These are phyloP conservation scores for Meripilus lineatus DNA, from an alignment of 1,284 basidiomycete species.

Conservation along the genomic window DNA sequence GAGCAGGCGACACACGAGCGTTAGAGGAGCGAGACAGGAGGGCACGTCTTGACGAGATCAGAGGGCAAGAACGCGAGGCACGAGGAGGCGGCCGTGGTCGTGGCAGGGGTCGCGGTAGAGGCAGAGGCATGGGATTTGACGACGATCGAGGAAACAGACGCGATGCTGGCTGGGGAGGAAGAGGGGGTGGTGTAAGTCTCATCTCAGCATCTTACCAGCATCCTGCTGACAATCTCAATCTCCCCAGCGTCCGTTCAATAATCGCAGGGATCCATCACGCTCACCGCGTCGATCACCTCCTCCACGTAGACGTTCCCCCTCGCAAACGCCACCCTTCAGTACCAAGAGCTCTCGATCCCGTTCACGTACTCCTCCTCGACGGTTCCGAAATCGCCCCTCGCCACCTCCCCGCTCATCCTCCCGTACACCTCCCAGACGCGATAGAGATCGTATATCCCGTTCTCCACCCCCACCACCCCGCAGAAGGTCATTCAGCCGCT, in stretches of 20 bases:
- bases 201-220: conserved; percentile 7
- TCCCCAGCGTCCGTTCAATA: conserved; percentile 22
- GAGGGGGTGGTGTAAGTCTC: conserved; percentile 33
- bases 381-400: not conserved
- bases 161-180: conserved; percentile 26
- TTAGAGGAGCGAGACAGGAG: conserved; percentile 71
- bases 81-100: conserved; percentile 41
- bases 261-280: conserved; percentile 20
- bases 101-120: conserved; percentile 30
- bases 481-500: conserved; percentile 17
- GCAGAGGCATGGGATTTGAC: conserved; percentile 24
- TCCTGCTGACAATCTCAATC: conserved; percentile 21
- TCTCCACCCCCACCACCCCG: conserved; percentile 18
- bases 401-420: conserved; percentile 14
- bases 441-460: conserved; percentile 10
- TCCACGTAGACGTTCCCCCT: conserved; percentile 30
- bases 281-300: conserved; percentile 21
- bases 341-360: conserved; percentile 19
- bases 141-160: conserved; percentile 24
- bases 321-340: conserved; percentile 21
- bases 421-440: conserved; percentile 19
- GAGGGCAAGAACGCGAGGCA: conserved; percentile 47
- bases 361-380: conserved; percentile 18
- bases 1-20: conserved; percentile 64
- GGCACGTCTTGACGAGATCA: conserved; percentile 61